Conservation (phyloP, 768 basidiomycete genomes). For the Suillus tomentosus region DNA sequence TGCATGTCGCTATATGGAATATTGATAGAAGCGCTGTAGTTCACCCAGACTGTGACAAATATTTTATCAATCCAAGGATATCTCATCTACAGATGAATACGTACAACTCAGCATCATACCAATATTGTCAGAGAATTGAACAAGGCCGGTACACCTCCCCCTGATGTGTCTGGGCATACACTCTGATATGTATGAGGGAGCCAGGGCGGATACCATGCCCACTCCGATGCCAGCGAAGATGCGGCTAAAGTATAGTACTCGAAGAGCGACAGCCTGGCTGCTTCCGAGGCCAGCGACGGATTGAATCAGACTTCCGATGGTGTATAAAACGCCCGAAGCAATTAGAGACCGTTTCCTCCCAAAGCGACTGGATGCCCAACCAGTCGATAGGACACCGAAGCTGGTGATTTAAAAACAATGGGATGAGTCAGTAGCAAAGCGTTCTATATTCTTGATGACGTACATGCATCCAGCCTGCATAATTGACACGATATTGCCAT, state of each 20-base stretch:
- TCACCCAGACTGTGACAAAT: conserved; percentile 40
- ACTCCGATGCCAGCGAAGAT: conserved; percentile 61
- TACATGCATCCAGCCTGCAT: conserved; percentile 48
- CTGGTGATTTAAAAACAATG: conserved; percentile 20
- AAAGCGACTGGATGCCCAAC: conserved; percentile 39
- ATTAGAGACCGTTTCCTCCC: conserved; percentile 46
- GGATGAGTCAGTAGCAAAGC: background rate
- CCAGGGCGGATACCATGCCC: conserved; percentile 48
- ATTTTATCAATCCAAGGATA: background rate
- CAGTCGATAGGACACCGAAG: conserved; percentile 41
- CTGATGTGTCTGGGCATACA: conserved; percentile 44
- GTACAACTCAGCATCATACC: conserved; percentile 30
- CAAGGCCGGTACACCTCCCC: conserved; percentile 45
- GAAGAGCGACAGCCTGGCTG: conserved; percentile 30
- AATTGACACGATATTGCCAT: conserved; percentile 48
- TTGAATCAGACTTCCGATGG: conserved; percentile 46
- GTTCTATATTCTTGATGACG: conserved; percentile 16
- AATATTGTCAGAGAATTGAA: conserved; percentile 32
- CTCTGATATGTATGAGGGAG: conserved; percentile 49
- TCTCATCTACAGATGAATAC: conserved; percentile 8
- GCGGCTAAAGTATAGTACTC: conserved; percentile 43
- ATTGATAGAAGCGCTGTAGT: conserved; percentile 41
- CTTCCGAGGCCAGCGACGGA: conserved; percentile 41
- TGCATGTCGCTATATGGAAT: conserved; percentile 38
- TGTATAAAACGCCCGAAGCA: conserved; percentile 42